Percentiles rank a stretch among this genome's conserved stretches.
phyloP scores from a whole-genome alignment of 306 rosid genomes.

The Trichosanthes truncata region DNA sequence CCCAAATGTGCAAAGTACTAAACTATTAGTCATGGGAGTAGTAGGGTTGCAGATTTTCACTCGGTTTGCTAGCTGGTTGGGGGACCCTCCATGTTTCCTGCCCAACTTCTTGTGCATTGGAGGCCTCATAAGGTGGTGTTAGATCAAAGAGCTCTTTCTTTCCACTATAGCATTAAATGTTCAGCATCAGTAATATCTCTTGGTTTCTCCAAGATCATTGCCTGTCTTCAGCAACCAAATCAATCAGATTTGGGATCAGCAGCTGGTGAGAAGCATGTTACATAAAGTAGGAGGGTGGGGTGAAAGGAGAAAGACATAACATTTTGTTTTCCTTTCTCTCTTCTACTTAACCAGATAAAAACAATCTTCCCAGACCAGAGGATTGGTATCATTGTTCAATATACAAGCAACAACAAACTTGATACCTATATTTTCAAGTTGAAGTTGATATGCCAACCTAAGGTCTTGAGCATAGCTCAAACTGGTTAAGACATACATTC shows the following conservation, averaged over 20 bases:
- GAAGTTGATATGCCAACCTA: neutral
- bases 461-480: neutral
- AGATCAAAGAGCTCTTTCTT: neutral
- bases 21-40: slow-evolving; percentile 12
- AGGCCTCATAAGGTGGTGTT: neutral
- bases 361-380: neutral
- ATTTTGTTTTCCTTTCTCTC: neutral
- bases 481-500: neutral
- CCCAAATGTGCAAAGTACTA: slow-evolving; percentile 5
- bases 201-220: neutral
- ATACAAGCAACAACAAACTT: neutral
- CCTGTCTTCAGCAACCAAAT: neutral
- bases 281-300: neutral
- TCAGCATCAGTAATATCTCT: neutral
- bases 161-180: neutral
- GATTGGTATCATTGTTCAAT: neutral
- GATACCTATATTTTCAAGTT: neutral
- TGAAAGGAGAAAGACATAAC: neutral
- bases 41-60: slow-evolving; percentile 23
- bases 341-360: neutral
- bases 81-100: slow-evolving; percentile 22
- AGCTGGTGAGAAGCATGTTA: neutral
- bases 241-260: neutral
- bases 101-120: slow-evolving; percentile 4
- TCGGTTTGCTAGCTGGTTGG: slow-evolving; percentile 31